Base-by-base conservation (phyloP, 768 basidiomycete genomes). In the Hygrophorus pudorinus region DNA sequence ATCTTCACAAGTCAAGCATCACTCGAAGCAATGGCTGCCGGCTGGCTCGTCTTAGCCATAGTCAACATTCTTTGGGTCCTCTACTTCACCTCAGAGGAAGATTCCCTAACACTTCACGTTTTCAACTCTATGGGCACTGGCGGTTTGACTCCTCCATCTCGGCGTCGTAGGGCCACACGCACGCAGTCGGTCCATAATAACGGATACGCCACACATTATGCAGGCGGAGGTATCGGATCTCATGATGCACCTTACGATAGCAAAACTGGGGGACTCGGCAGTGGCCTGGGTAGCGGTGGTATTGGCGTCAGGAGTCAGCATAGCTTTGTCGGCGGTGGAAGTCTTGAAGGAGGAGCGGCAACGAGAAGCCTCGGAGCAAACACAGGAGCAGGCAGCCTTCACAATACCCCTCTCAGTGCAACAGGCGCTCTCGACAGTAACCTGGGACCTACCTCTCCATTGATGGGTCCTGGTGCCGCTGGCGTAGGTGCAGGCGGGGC, bases 31-130 rank as follows among this genome's bases (percentile, higher is more conserved):
- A 81, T 91, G 72, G 84, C 85, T 21, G 90, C 87, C 2, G 96
- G 94, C 47, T 99, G 89, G 88, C 76, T 99, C 54, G 79, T 99
- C 49, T 76, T 94, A 42, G 70, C 91, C 27, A 76, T 97, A 49
- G 86, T 93, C 46, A 74, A 98, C 71, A 86, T 98, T 58, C 65
- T 98, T 47, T 99, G 94, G 94, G 79, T 93, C 11, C 77, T 97
- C 48, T 96, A 90, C 70, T 94, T 99, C 64, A 96, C 93, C 2
- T 88, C 93, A 1, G 93, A 97, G 56, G 92, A 96, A 55, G 91
- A 93, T 57, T 90, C 91, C 0, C 79, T 90, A 50, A 64, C 74
- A 21, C 75, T 91, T 40, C 76, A 92, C 62, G 54, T 94, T 50
- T 88, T 96, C 75, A 92, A 89, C 62, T 73, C 78, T n/a, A 67